Percentiles rank a stretch among this genome's conserved stretches.
phyloP scores from a whole-genome alignment of 495 filamentous ascomycete genomes.

The Achaetomiella virescens region DNA sequence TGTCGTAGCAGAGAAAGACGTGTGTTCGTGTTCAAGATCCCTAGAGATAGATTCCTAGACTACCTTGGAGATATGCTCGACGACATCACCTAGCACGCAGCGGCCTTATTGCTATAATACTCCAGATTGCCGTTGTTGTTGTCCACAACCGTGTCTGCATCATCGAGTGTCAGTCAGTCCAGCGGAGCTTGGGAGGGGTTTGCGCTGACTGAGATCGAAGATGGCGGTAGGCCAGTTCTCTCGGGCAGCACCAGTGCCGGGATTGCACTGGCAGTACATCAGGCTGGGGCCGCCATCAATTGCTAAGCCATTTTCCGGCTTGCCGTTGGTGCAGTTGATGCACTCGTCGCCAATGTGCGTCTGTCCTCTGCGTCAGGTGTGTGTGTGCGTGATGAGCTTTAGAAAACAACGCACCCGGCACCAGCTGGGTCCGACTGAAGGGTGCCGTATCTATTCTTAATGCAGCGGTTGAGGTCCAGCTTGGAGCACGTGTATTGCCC shows the following conservation, averaged over 20 bases:
- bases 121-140: constrained; percentile 23
- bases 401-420: too few species aligned
- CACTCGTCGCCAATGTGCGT: constrained; percentile 20
- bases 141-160: constrained; percentile 19
- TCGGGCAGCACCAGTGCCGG: constrained; percentile 17
- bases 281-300: constrained; percentile 7
- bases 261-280: constrained; percentile 23
- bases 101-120: constrained; percentile 16
- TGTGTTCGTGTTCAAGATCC: too few species aligned
- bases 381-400: too few species aligned
- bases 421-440: constrained; percentile 17
- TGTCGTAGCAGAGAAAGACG: too few species aligned
- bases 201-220: constrained; percentile 21
- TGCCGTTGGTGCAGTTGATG: constrained; percentile 21
- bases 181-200: background rate
- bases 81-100: constrained; percentile 9
- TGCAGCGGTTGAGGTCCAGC: constrained; percentile 23
- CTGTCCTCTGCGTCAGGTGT: too few species aligned
- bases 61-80: background rate
- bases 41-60: background rate
- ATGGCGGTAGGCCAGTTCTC: constrained; percentile 19
- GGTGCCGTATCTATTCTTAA: constrained; percentile 22
- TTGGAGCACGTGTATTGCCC: constrained; percentile 17
- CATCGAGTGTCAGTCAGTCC: background rate
- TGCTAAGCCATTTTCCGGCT: constrained; percentile 8